These are phyloP conservation scores for Phytophthora colocasiae DNA, from an alignment of 352 stramenopile genomes.

Conservation along the genomic window DNA sequence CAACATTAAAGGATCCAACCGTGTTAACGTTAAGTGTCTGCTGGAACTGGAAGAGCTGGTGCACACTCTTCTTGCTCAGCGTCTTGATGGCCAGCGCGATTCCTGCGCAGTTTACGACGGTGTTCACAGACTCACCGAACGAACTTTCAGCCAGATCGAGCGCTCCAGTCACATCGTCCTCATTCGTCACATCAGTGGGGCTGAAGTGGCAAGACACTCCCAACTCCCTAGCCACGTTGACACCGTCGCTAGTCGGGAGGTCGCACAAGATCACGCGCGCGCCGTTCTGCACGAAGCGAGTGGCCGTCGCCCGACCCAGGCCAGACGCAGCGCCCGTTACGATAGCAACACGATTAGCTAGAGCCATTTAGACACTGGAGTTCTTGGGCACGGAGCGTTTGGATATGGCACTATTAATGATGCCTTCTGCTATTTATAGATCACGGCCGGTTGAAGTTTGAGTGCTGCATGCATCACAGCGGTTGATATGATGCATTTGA, in stretches of 20 bases:
- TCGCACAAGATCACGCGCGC: slow-evolving; percentile 94
- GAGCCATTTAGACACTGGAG: slow-evolving; percentile 45
- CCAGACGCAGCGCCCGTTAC: slow-evolving; percentile 94
- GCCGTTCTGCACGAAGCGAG: slow-evolving; percentile 89
- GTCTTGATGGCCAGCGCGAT: slow-evolving; percentile 94
- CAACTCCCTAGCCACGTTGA: slow-evolving; percentile 78
- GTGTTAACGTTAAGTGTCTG: slow-evolving; percentile 97
- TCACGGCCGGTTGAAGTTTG: slow-evolving; percentile 27
- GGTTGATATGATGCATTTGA: too few species aligned
- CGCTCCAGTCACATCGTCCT: slow-evolving; percentile 89
- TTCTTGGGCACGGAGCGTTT: slow-evolving; percentile 1
- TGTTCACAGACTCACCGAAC: slow-evolving; percentile 95
- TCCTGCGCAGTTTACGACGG: slow-evolving; percentile 96
- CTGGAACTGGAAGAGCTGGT: slow-evolving; percentile 94
- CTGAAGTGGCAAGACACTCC: slow-evolving; percentile 85
- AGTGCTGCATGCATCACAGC: slow-evolving; percentile 11
- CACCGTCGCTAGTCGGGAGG: slow-evolving; percentile 83
- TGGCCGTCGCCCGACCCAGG: slow-evolving; percentile 93
- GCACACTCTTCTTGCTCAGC: slow-evolving; percentile 90
- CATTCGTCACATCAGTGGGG: slow-evolving; percentile 87
- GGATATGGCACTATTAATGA: slow-evolving; percentile 12
- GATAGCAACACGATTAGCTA: slow-evolving; percentile 82
- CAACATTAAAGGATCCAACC: slow-evolving; percentile 98
- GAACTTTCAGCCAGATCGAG: slow-evolving; percentile 92
- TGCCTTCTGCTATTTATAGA: neutral